phyloP scores from a whole-genome alignment of 2,329 filamentous ascomycete species.

The Aspergillus pseudotamarii region DNA sequence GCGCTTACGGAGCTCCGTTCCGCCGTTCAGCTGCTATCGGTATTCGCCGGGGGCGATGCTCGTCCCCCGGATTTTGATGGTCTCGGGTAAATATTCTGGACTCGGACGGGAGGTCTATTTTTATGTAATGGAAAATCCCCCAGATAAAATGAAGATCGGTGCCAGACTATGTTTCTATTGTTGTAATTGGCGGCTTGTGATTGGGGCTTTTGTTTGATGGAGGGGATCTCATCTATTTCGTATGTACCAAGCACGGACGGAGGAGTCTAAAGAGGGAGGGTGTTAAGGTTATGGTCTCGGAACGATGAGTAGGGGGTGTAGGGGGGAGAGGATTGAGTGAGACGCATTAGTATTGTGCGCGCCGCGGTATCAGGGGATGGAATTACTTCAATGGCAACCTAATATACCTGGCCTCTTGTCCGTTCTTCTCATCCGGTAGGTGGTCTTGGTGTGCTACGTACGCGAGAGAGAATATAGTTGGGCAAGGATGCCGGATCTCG shows the following conservation, averaged over 20 bases:
- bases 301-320: neutral
- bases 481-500: neutral
- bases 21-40: neutral
- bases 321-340: too few relatives aligned
- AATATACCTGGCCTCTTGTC: too few relatives aligned
- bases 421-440: too few relatives aligned
- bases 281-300: neutral
- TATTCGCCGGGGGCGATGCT: neutral
- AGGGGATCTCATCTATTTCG: neutral
- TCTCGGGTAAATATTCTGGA: constrained; percentile 22
- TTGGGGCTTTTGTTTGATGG: neutral
- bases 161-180: neutral
- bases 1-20: constrained; percentile 1
- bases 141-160: neutral
- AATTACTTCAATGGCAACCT: neutral
- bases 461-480: neutral
- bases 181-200: neutral
- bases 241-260: neutral
- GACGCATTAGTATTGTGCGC: neutral
- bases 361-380: neutral
- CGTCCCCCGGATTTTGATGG: neutral
- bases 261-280: neutral
- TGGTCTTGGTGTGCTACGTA: too few relatives aligned
- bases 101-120: constrained; percentile 15
- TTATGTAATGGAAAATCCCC: neutral